Conservation (phyloP, 1,284 basidiomycete genomes). For the Malassezia equina region DNA sequence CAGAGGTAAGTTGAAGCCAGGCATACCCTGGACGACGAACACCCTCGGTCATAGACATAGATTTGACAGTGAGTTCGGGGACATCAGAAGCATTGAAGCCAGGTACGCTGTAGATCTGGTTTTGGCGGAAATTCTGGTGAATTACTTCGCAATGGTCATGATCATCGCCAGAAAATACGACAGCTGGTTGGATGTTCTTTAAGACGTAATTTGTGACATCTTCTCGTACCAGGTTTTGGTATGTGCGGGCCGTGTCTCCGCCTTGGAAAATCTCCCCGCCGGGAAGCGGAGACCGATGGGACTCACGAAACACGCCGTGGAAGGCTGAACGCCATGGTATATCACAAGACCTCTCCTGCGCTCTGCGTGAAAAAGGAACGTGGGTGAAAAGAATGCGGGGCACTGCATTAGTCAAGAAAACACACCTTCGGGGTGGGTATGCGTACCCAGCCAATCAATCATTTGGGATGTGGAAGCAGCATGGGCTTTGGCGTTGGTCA, state of each 20-base stretch:
- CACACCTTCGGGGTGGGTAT: background rate
- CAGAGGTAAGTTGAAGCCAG: constrained; percentile 19
- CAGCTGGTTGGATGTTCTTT: constrained; percentile 19
- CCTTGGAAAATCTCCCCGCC: constrained; percentile 24
- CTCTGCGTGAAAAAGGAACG: constrained; percentile 24
- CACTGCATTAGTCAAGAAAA: background rate
- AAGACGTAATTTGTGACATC: constrained; percentile 28
- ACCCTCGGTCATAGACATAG: constrained; percentile 35
- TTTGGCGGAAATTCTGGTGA: constrained; percentile 11
- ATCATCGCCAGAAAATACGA: constrained; percentile 37
- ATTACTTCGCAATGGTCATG: constrained; percentile 39
- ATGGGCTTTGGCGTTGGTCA: constrained; percentile 19
- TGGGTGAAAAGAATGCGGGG: constrained; percentile 32
- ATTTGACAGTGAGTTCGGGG: constrained; percentile 37
- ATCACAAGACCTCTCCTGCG: constrained; percentile 17
- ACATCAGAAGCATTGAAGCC: constrained; percentile 16
- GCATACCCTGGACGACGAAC: constrained; percentile 33
- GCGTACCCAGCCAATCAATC: constrained; percentile 17
- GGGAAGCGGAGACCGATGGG: constrained; percentile 4
- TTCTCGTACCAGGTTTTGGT: constrained; percentile 28
- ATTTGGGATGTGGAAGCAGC: constrained; percentile 25
- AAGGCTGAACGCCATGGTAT: constrained; percentile 13
- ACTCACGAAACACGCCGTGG: constrained; percentile 27
- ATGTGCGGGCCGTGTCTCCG: constrained; percentile 26
- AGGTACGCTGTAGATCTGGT: background rate